A percentile compares a stretch with the other conserved stretches of the same genome.
Conservation (phyloP, 768 basidiomycete genomes). For the Pulveroboletus sp. region DNA sequence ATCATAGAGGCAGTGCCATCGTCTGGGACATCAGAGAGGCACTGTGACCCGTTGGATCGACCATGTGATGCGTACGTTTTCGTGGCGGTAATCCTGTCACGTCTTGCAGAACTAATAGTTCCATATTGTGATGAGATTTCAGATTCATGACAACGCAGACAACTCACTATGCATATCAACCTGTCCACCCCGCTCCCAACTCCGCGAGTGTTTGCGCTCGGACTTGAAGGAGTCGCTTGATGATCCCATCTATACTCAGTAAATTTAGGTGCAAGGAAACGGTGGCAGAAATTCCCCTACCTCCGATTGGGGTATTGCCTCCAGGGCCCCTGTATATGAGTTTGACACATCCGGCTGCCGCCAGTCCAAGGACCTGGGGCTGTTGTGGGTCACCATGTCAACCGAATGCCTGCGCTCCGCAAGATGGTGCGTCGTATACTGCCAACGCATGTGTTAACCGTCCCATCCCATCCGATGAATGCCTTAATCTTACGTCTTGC, state of each 20-base stretch:
- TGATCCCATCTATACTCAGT: constrained; percentile 35
- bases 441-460: constrained; percentile 21
- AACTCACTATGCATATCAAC: constrained; percentile 32
- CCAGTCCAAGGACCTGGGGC: constrained; percentile 33
- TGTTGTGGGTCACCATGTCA: constrained; percentile 35
- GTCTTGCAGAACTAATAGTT: constrained; percentile 39
- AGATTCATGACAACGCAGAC: constrained; percentile 8
- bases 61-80: constrained; percentile 67
- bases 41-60: constrained; percentile 50
- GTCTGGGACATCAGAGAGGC: constrained; percentile 54
- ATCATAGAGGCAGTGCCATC: constrained; percentile 54
- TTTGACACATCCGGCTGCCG: constrained; percentile 32
- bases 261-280: constrained; percentile 26
- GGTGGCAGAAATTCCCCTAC: constrained; percentile 19
- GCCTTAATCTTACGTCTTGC: constrained; percentile 31
- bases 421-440: constrained; percentile 34
- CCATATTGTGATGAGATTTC: constrained; percentile 5
- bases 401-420: constrained; percentile 30
- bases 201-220: constrained; percentile 59
- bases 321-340: constrained; percentile 27
- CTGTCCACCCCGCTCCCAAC: constrained; percentile 53
- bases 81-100: constrained; percentile 51
- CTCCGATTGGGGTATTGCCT: constrained; percentile 34
- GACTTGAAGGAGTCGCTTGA: constrained; percentile 39
- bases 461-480: constrained; percentile 10